Evolutionary conservation across 768 basidiomycete species (phyloP).

Genomic region (Agaricus blazei): DNA sequence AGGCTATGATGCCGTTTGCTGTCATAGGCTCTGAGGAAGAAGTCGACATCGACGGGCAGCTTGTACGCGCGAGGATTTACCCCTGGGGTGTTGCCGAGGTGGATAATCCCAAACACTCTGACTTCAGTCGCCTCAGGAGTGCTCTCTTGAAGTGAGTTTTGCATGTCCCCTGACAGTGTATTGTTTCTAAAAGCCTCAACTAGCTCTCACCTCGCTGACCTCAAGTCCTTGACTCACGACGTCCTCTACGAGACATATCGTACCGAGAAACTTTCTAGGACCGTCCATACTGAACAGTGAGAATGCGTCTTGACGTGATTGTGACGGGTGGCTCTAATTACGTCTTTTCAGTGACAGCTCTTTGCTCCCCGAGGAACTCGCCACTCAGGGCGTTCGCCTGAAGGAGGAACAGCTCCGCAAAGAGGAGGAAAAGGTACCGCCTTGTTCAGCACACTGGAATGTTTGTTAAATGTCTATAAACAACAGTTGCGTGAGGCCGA

Average conservation of each 20-base stretch:
- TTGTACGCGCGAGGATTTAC: conserved; percentile 89
- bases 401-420: conserved; percentile 98
- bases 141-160: conserved; percentile 78
- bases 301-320: conserved; percentile 12
- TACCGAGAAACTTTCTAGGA: conserved; percentile 93
- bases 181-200: conserved; percentile 10
- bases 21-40: conserved; percentile 98
- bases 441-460: too few relatives aligned
- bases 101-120: conserved; percentile 99
- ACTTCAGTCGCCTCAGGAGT: conserved; percentile 89
- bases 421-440: conserved; percentile 86
- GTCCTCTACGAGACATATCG: conserved; percentile 95
- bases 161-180: neutral
- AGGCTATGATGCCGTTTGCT: conserved; percentile 94
- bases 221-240: conserved; percentile 93
- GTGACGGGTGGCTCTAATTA: conserved; percentile 12
- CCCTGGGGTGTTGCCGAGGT: conserved; percentile 99
- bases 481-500: conserved; percentile 90
- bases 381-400: conserved; percentile 92
- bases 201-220: conserved; percentile 90
- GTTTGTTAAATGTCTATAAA: neutral
- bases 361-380: conserved; percentile 93
- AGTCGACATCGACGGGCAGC: conserved; percentile 87
- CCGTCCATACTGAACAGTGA: conserved; percentile 76
- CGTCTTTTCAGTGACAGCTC: conserved; percentile 63